Evolutionary conservation across 2,329 filamentous ascomycete genomes (phyloP), one percentile per base, ranked within the genome.

Genomic region (Aspergillus sp.): DNA sequence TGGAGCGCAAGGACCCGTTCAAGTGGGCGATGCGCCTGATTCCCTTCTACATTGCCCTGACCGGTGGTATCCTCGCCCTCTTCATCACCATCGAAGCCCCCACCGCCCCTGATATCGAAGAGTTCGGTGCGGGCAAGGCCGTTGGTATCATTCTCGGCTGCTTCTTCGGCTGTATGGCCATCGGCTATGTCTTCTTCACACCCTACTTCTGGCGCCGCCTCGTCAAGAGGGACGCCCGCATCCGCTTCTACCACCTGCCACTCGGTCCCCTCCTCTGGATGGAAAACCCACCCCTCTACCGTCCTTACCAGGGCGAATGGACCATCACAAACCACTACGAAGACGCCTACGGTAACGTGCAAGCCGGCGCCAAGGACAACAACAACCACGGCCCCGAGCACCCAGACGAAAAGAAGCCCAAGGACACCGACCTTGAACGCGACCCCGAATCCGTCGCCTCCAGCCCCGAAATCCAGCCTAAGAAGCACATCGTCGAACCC

Each of bases 1-100:
- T 82, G 34, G 75, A 81, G 62, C 79, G 80, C 55, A 65, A 69
- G 19, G 79, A 83, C 54, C 73, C 80, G 0, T 76, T 82, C 58
- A 78, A 79, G 53, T 79, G 78, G 74, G 80, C 75, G 3, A 75
- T 83, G 68, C 75, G 73, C 48, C 69, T 80, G 37, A 78, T 80
- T 34, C 79, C 81, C 4, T 70, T 78, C 66, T 83, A 81, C 66
- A 77, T 82, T 51, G 75, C 79, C 48, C 62, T 77, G 49, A 82
- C 81, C 0, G 79, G 73, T 44, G 79, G 74, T n/a, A 60, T 83
- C 51, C 77, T 82, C 44, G 79, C 80, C 4, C 74, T 89, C 68
- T 82, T 89, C 59, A 83, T 89, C 56, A 79, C 88, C 47, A 72
- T 82, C 58, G 66, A 69, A 57, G 66, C 65, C 4, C 67, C 68